These are phyloP conservation scores for Silene noctiflora DNA, from an alignment of 179 eudicot species.

Conservation along the genomic window DNA sequence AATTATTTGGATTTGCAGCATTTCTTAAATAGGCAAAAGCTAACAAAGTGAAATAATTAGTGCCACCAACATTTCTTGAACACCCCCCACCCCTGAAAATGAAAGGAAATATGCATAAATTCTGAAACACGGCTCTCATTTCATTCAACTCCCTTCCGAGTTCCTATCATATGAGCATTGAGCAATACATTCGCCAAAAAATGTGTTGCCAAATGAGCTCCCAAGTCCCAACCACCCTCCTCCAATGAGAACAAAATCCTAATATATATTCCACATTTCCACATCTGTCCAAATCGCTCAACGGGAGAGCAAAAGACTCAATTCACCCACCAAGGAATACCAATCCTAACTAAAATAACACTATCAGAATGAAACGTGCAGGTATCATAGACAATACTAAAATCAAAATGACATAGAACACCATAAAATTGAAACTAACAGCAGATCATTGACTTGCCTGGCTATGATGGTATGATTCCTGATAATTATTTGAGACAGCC, in stretches of 20 bases:
- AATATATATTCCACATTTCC: background rate
- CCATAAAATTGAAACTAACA: background rate
- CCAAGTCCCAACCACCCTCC: background rate
- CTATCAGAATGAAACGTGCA: background rate
- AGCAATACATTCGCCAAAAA: background rate
- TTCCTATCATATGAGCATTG: background rate
- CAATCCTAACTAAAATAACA: background rate
- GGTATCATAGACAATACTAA: background rate
- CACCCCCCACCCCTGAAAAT: background rate
- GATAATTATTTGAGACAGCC: constrained; percentile 53
- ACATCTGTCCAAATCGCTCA: background rate
- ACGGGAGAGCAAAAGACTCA: background rate
- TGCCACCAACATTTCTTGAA: background rate
- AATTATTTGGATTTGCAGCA: background rate
- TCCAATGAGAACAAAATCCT: too few relatives aligned
- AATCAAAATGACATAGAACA: background rate
- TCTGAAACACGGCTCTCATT: background rate
- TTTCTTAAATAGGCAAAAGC: background rate
- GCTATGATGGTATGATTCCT: constrained; percentile 35
- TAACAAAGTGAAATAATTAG: background rate
- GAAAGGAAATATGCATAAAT: background rate
- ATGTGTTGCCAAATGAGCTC: background rate
- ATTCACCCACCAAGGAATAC: background rate
- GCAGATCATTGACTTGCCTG: constrained; percentile 44
- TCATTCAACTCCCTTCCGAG: background rate